Evolutionary conservation across 116 monocot species (phyloP).

Genomic region (Dioscorea cayenensis): DNA sequence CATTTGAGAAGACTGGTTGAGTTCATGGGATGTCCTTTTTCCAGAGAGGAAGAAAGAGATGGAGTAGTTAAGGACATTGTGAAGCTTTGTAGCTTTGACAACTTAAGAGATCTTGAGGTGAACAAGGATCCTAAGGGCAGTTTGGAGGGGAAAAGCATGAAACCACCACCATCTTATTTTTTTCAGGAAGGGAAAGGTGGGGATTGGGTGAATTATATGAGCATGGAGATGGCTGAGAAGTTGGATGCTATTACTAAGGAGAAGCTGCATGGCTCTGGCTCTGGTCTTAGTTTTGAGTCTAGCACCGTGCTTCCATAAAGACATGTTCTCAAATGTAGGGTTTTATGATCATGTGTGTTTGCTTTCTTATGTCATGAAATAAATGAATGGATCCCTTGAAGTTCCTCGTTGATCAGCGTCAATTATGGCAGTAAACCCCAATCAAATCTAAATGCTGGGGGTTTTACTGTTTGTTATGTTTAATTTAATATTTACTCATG

Average conservation of each 20-base stretch:
- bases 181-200: constrained; percentile 23
- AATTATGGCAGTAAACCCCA: no score
- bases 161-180: neutral
- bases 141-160: no score
- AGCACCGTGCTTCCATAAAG: neutral
- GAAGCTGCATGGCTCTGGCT: constrained; percentile 12
- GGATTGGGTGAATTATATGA: constrained; percentile 30
- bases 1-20: constrained; percentile 5
- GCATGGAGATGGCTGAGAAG: constrained; percentile 9
- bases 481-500: no score
- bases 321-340: no score
- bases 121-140: neutral
- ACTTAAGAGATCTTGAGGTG: constrained; percentile 2
- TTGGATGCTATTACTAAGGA: constrained; percentile 7
- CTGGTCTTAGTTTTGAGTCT: neutral
- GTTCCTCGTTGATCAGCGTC: no score
- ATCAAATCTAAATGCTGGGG: no score
- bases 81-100: constrained; percentile 17
- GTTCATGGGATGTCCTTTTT: constrained; percentile 7
- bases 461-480: no score
- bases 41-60: constrained; percentile 5
- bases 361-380: no score
- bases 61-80: constrained; percentile 19
- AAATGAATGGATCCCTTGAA: no score
- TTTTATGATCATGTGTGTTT: no score